phyloP scores from a whole-genome alignment of 352 stramenopile genomes.

The Globisporangium cederbergense region DNA sequence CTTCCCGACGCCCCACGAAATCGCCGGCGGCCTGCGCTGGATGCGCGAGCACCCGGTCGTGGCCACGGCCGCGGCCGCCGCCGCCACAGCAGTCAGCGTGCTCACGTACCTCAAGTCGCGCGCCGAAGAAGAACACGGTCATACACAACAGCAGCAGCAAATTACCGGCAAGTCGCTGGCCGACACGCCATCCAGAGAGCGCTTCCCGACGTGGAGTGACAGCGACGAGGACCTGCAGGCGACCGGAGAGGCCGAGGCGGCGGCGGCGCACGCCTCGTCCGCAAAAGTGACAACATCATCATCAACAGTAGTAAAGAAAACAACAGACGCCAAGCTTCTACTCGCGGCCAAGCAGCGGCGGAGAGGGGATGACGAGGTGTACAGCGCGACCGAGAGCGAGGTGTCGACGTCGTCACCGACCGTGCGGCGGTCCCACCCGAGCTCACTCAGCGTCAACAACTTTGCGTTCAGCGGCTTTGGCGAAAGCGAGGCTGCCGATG shows the following conservation, averaged over 20 bases:
- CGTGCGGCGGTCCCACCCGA: conserved; percentile 14
- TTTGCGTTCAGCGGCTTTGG: conserved; percentile 16
- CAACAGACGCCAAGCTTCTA: not conserved
- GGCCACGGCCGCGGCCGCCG: conserved; percentile 58
- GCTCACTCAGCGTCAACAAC: conserved; percentile 9
- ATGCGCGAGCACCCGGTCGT: conserved; percentile 71
- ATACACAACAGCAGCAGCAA: not conserved
- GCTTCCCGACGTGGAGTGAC: conserved; percentile 29
- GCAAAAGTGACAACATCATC: conserved; percentile 8
- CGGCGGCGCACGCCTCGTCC: not conserved
- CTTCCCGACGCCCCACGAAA: conserved; percentile 77
- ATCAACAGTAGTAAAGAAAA: conserved; percentile 8
- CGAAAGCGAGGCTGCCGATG: not conserved
- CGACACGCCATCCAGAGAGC: conserved; percentile 12
- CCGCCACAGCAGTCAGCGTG: conserved; percentile 66
- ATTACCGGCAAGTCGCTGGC: conserved; percentile 7
- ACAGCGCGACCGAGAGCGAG: conserved; percentile 66
- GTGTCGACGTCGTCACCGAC: conserved; percentile 37
- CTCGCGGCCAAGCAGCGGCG: conserved; percentile 21
- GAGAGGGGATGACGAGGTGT: conserved; percentile 48
- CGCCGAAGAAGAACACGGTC: conserved; percentile 20
- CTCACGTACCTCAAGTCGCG: conserved; percentile 54
- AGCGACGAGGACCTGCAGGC: conserved; percentile 17
- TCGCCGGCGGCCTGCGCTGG: conserved; percentile 71
- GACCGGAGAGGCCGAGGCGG: not conserved